Percentiles rank a stretch among this genome's conserved stretches.
Evolutionary conservation across 768 basidiomycete genomes (phyloP).

Genomic region (Rhodocollybia butyracea): DNA sequence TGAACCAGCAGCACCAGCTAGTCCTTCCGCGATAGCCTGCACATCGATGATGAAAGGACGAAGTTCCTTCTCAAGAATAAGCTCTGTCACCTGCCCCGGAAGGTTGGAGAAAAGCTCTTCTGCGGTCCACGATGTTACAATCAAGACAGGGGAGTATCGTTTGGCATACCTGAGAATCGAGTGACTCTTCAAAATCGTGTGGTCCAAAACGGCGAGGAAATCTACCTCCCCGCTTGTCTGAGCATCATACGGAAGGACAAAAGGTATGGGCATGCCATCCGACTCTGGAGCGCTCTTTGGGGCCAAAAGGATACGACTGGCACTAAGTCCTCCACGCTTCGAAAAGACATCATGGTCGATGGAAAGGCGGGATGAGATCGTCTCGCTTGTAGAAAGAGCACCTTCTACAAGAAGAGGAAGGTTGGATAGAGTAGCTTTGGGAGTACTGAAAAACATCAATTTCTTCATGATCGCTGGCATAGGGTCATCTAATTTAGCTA

Average conservation of each 20-base stretch:
- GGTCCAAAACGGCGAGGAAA: slow-evolving; percentile 75
- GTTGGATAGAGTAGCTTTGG: slow-evolving; percentile 50
- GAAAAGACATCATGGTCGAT: slow-evolving; percentile 76
- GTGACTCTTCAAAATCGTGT: slow-evolving; percentile 75
- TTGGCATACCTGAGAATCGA: slow-evolving; percentile 67
- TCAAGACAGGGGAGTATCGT: slow-evolving; percentile 63
- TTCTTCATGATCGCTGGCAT: slow-evolving; percentile 53
- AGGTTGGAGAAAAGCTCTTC: slow-evolving; percentile 74
- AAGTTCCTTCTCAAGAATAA: slow-evolving; percentile 50
- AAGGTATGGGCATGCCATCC: slow-evolving; percentile 48
- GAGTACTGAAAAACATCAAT: slow-evolving; percentile 63
- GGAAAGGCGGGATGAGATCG: slow-evolving; percentile 57
- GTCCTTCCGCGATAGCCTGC: slow-evolving; percentile 43
- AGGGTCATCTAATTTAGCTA: slow-evolving; percentile 23
- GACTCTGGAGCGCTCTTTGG: slow-evolving; percentile 31
- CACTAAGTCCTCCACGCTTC: slow-evolving; percentile 65
- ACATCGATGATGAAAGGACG: slow-evolving; percentile 61
- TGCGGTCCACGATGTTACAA: slow-evolving; percentile 71
- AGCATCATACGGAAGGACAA: slow-evolving; percentile 54
- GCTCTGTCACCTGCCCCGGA: slow-evolving; percentile 40
- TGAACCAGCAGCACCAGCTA: slow-evolving; percentile 31
- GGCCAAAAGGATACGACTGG: slow-evolving; percentile 66
- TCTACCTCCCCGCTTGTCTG: slow-evolving; percentile 49
- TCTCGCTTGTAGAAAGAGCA: slow-evolving; percentile 50
- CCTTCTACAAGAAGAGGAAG: slow-evolving; percentile 57